Percentiles rank a stretch among this genome's conserved stretches.
These are phyloP conservation scores for Plasmopara halstedii DNA, from an alignment of 352 stramenopile genomes.

Conservation along the genomic window DNA sequence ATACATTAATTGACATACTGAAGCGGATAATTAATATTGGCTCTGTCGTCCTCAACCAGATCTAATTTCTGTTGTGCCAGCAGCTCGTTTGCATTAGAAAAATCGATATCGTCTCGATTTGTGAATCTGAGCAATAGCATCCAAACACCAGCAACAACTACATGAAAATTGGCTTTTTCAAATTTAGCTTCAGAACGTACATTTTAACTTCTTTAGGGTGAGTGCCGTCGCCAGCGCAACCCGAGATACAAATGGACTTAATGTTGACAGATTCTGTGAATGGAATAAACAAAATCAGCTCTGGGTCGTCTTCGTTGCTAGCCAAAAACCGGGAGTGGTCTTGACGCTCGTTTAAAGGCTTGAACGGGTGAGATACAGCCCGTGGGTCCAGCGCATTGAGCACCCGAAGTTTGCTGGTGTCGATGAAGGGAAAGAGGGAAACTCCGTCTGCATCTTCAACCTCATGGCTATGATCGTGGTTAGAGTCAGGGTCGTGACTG, in stretches of 20 bases:
- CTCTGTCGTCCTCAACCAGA: slow-evolving; percentile 61
- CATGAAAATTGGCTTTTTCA: too few relatives aligned
- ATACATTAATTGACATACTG: slow-evolving; percentile 32
- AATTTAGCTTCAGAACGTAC: too few relatives aligned
- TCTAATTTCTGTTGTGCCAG: slow-evolving; percentile 67
- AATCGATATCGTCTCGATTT: slow-evolving; percentile 84
- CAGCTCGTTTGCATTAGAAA: slow-evolving; percentile 73
- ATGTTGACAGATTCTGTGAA: slow-evolving; percentile 86
- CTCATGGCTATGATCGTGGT: slow-evolving; percentile 56
- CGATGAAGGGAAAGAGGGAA: slow-evolving; percentile 78
- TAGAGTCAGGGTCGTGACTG: too few relatives aligned
- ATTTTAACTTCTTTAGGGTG: slow-evolving; percentile 82
- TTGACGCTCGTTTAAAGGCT: slow-evolving; percentile 65
- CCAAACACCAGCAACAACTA: too few relatives aligned
- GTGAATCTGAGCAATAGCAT: slow-evolving; percentile 45
- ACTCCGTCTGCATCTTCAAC: slow-evolving; percentile 67
- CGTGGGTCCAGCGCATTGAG: slow-evolving; percentile 64
- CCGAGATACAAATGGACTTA: slow-evolving; percentile 83
- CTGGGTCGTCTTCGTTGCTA: slow-evolving; percentile 79
- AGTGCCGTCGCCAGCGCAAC: slow-evolving; percentile 52
- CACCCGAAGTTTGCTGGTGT: slow-evolving; percentile 81
- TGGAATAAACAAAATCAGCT: slow-evolving; percentile 80
- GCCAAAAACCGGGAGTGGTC: slow-evolving; percentile 56
- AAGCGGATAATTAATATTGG: slow-evolving; percentile 69
- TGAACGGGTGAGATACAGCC: slow-evolving; percentile 69